Base-by-base conservation (phyloP, 225 moss, liverwort and hornwort species). In the Straminergon stramineum region DNA sequence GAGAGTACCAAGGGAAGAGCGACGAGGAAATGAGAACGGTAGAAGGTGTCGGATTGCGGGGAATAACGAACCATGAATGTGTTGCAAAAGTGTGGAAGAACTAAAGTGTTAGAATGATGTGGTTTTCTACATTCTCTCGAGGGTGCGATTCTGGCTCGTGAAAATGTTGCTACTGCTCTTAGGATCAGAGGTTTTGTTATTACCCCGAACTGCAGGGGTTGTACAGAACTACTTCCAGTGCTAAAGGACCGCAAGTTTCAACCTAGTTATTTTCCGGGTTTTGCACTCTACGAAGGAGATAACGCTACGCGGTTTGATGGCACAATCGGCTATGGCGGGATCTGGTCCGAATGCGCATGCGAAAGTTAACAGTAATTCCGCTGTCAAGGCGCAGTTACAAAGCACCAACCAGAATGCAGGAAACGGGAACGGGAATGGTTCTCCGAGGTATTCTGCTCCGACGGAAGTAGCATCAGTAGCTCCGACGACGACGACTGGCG, bases 131-230 rank as follows among this genome's bases (percentile, higher is more conserved):
- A 88, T 90, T 82, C 81, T 31, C 89, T 48, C 91, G 66, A 55
- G 88, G 81, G 84, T 64, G 75, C 51, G 88, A 81, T 85, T 74
- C 89, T 84, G 91, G 91, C 57, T 83, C 82, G 92, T 93, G 90
- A 93, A 93, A 91, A 93, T 93, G 93, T 91, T 92, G 91, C 92
- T 93, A 88, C 90, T 92, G 85, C 91, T 92, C 41, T 88, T 92
- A 86, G 93, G 93, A 85, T 93, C 93, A 92, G 93, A 93, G 93
- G 93, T 92, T 93, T 93, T 93, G 90, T 93, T 93, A 89, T 58
- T 58, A 85, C 91, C 91, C 90, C 91, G 81, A 81, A 81, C 89
- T 39, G 84, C 88, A 89, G 90, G 93, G 93, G 89, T 91, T 90
- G 85, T 79, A 86, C 92, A 88, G 87, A 87, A 90, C 84, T 90